Percentiles rank a stretch among this genome's conserved stretches.
Evolutionary conservation across 148 eudicot genomes (phyloP).

Genomic region (Vaccinium darrowii): DNA sequence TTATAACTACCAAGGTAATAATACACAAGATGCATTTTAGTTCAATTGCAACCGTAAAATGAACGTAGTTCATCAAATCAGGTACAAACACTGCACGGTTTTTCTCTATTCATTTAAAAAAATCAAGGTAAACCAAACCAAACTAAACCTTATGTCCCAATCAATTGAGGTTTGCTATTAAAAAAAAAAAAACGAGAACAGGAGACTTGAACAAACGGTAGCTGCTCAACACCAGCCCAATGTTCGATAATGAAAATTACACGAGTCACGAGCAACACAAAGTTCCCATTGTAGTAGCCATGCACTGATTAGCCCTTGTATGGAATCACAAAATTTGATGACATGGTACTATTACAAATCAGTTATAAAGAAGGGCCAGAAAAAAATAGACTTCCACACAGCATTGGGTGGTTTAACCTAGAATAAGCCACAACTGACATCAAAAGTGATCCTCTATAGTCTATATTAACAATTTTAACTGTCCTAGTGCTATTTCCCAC

Average conservation of each 20-base stretch:
- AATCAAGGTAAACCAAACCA: neutral
- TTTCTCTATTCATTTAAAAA: neutral
- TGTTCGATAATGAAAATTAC: neutral
- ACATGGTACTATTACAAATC: neutral
- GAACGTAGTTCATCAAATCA: neutral
- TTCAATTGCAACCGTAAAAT: neutral
- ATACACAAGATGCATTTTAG: neutral
- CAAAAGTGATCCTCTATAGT: neutral
- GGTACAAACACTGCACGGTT: neutral
- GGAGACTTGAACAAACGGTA: neutral
- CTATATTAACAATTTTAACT: no score
- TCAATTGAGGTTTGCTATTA: no score
- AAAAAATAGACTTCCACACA: no score
- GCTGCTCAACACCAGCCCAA: neutral
- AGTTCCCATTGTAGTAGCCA: neutral
- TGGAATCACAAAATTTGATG: no score
- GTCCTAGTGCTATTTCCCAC: neutral
- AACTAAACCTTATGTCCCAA: no score
- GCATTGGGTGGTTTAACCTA: neutral
- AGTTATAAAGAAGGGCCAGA: no score
- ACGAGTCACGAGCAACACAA: neutral
- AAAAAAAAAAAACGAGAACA: neutral
- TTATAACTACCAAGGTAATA: slow-evolving; percentile 50
- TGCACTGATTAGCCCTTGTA: neutral
- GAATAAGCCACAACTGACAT: neutral